These are phyloP conservation scores for Phytophthora chlamydospora DNA, from an alignment of 352 stramenopile genomes.

Conservation along the genomic window DNA sequence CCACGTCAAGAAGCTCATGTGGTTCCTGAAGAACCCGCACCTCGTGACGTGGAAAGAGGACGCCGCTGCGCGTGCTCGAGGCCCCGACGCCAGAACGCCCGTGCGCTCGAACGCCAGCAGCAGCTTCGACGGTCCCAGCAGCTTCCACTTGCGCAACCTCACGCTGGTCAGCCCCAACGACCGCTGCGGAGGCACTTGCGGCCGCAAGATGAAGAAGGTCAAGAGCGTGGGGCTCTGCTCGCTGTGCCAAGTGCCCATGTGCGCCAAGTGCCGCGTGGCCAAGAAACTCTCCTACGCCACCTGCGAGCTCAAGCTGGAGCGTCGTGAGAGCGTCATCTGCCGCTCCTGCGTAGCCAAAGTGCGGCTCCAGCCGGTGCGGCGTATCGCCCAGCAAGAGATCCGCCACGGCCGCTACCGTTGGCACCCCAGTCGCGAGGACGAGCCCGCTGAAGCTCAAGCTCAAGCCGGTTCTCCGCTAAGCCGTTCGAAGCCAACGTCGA, in stretches of 20 bases:
- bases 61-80: slow-evolving; percentile 17
- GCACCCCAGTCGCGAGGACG: not conserved
- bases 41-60: slow-evolving; percentile 31
- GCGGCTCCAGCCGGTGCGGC: slow-evolving; percentile 26
- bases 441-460: slow-evolving; percentile 1
- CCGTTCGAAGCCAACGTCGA: slow-evolving; percentile 1
- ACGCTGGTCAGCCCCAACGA: slow-evolving; percentile 19
- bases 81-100: slow-evolving; percentile 5
- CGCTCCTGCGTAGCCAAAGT: slow-evolving; percentile 40
- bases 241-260: slow-evolving; percentile 44
- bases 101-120: slow-evolving; percentile 10
- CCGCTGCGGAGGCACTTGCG: slow-evolving; percentile 36
- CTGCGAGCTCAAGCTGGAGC: slow-evolving; percentile 35
- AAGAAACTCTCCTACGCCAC: slow-evolving; percentile 46
- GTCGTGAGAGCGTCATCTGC: slow-evolving; percentile 39
- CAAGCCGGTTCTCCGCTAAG: not conserved
- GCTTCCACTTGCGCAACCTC: slow-evolving; percentile 28
- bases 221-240: slow-evolving; percentile 38
- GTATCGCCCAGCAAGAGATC: slow-evolving; percentile 40
- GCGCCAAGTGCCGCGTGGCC: slow-evolving; percentile 43
- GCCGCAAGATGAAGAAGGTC: slow-evolving; percentile 38
- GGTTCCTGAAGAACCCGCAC: slow-evolving; percentile 43
- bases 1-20: slow-evolving; percentile 56
- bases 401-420: slow-evolving; percentile 22
- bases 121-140: slow-evolving; percentile 17